phyloP scores from a whole-genome alignment of 352 stramenopile species.

The Aphanomyces cochlioides region DNA sequence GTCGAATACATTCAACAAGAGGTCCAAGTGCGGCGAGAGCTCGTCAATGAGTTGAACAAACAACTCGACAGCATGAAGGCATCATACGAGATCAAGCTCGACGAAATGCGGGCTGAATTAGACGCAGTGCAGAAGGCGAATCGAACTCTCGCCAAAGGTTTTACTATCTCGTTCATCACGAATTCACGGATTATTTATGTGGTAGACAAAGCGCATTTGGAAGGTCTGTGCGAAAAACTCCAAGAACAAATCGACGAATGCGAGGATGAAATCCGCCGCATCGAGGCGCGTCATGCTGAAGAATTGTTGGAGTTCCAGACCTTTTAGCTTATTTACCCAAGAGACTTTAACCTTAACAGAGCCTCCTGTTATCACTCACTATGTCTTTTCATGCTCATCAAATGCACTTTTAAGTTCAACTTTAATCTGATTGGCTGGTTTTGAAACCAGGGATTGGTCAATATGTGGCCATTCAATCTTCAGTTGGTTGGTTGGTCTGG shows the following conservation, averaged over 20 bases:
- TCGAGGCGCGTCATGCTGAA: conserved; percentile 52
- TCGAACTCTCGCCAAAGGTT: conserved; percentile 14
- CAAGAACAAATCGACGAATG: conserved; percentile 68
- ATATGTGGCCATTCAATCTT: conserved; percentile 21
- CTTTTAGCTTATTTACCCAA: conserved; percentile 29
- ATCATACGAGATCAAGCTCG: conserved; percentile 19
- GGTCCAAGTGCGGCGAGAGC: conserved; percentile 50
- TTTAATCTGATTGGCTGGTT: conserved; percentile 3
- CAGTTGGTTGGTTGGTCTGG: conserved; percentile 25
- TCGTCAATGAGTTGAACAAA: conserved; percentile 36
- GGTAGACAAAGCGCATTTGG: conserved; percentile 26
- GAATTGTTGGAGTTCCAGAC: conserved; percentile 30
- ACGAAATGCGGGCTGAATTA: conserved; percentile 12
- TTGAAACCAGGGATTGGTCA: conserved; percentile 4
- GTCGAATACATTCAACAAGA: conserved; percentile 56
- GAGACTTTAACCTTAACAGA: not conserved
- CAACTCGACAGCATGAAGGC: conserved; percentile 36
- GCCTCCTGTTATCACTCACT: not conserved
- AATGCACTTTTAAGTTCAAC: not conserved
- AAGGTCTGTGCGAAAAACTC: conserved; percentile 33
- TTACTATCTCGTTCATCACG: not conserved
- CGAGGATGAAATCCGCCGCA: conserved; percentile 79
- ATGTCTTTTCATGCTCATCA: not conserved
- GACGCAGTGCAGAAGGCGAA: conserved; percentile 6
- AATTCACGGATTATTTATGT: not conserved